Conservation (phyloP, 257 asterid species). For the Solanum gandarillasii region DNA sequence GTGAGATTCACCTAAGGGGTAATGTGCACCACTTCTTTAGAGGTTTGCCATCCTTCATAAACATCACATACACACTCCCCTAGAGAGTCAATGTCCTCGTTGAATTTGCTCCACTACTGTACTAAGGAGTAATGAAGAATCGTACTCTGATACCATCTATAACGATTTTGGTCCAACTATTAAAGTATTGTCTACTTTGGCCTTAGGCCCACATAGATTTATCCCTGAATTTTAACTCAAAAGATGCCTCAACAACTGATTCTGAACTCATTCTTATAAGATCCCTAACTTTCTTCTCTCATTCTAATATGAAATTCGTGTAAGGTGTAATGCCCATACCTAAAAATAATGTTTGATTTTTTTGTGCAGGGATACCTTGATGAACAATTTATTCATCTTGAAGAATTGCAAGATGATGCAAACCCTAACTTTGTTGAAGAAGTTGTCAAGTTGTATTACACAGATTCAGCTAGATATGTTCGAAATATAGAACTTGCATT, state of each 20-base stretch:
- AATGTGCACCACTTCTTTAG: not conserved
- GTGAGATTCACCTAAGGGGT: not conserved
- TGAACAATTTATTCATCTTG: slow-evolving; percentile 70
- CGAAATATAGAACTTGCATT: slow-evolving; percentile 46
- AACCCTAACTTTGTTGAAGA: slow-evolving; percentile 79
- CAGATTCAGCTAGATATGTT: slow-evolving; percentile 51
- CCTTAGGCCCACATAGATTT: not conserved
- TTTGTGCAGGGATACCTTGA: slow-evolving; percentile 59
- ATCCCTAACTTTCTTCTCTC: not conserved
- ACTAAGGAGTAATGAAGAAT: too few species aligned
- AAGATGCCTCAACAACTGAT: not conserved
- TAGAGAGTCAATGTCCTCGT: not conserved
- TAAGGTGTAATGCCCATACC: not conserved
- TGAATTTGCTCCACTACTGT: not conserved
- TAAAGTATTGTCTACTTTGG: not conserved
- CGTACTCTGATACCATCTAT: not conserved
- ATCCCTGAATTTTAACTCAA: too few species aligned
- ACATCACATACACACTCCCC: not conserved
- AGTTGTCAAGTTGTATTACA: slow-evolving; percentile 51
- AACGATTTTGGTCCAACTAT: not conserved
- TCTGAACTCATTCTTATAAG: not conserved
- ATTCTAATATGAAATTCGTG: too few species aligned
- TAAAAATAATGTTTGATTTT: not conserved
- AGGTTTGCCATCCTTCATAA: too few species aligned
- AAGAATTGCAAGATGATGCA: slow-evolving; percentile 71